phyloP scores from a whole-genome alignment of 495 filamentous ascomycete species.

The Schizothecium vesticola region DNA sequence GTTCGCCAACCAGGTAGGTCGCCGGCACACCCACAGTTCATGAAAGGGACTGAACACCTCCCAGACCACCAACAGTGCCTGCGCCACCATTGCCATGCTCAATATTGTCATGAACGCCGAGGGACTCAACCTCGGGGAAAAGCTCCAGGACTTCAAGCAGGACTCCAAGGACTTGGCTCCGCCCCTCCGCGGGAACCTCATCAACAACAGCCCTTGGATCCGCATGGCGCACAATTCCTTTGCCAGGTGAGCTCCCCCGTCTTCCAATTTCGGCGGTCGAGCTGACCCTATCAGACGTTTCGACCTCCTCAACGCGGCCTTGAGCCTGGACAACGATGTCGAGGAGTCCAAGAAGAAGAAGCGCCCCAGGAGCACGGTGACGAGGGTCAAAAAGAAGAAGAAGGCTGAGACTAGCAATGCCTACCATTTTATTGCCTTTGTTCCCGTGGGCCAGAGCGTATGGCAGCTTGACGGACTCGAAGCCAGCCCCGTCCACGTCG shows the following conservation, averaged over 20 bases:
- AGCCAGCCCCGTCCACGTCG: slow-evolving; percentile 63
- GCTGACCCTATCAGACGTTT: slow-evolving; percentile 42
- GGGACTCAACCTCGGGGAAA: slow-evolving; percentile 56
- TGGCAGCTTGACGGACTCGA: slow-evolving; percentile 92
- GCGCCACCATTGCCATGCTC: slow-evolving; percentile 79
- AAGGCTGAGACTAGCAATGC: slow-evolving; percentile 33
- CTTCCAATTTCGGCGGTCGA: slow-evolving; percentile 23
- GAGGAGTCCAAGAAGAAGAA: slow-evolving; percentile 42
- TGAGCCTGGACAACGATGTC: slow-evolving; percentile 59
- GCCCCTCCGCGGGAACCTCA: slow-evolving; percentile 65
- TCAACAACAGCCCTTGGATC: slow-evolving; percentile 70
- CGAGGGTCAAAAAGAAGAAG: slow-evolving; percentile 20
- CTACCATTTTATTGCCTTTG: slow-evolving; percentile 88
- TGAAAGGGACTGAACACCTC: background rate
- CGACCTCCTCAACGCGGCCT: slow-evolving; percentile 73
- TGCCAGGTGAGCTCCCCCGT: slow-evolving; percentile 53
- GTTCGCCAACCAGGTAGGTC: slow-evolving; percentile 85
- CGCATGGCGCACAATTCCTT: slow-evolving; percentile 83
- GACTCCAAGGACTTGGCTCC: slow-evolving; percentile 64
- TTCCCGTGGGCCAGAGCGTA: slow-evolving; percentile 66
- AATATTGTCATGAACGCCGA: slow-evolving; percentile 85
- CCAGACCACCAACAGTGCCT: slow-evolving; percentile 74
- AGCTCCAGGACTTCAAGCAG: slow-evolving; percentile 63
- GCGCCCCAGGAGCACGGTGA: slow-evolving; percentile 13
- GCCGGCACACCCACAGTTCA: too few species aligned